phyloP scores from a whole-genome alignment of 1,284 basidiomycete genomes.

The Amylostereum areolatum region DNA sequence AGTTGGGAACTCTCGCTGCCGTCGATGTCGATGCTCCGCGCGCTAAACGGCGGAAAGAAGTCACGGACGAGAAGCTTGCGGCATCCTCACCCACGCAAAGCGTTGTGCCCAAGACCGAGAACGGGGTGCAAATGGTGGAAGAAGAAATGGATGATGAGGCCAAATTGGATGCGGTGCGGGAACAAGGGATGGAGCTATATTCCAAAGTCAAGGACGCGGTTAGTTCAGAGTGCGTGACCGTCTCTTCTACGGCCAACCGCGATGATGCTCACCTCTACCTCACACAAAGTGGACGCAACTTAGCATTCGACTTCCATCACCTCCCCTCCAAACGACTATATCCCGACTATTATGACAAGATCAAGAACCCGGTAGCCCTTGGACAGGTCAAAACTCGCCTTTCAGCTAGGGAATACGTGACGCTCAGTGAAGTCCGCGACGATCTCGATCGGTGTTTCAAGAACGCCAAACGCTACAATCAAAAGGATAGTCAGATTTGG shows the following conservation, averaged over 20 bases:
- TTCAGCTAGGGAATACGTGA: conserved; percentile 55
- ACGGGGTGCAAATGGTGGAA: conserved; percentile 14
- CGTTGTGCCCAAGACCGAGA: conserved; percentile 16
- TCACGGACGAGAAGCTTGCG: too few relatives aligned
- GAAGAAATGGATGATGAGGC: conserved; percentile 18
- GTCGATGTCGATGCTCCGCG: conserved; percentile 54
- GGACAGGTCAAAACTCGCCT: conserved; percentile 83
- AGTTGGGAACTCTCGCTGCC: conserved; percentile 41
- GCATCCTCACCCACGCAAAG: conserved; percentile 21
- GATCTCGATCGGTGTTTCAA: conserved; percentile 86
- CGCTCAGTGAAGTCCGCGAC: conserved; percentile 65
- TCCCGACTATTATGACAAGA: conserved; percentile 87
- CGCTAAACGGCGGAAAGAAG: conserved; percentile 63
- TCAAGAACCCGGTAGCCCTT: conserved; percentile 75
- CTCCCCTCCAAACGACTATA: conserved; percentile 76
- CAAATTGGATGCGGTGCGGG: conserved; percentile 39
- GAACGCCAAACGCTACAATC: conserved; percentile 89
- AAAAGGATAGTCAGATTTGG: conserved; percentile 81
- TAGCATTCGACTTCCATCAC: conserved; percentile 70
- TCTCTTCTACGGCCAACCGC: conserved; percentile 18
- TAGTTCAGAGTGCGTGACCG: conserved; percentile 73
- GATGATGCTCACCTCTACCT: conserved; percentile 11
- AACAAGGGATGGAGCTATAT: conserved; percentile 64
- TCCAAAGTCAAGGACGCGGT: conserved; percentile 71
- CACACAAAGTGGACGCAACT: conserved; percentile 47